Percentiles rank a stretch among this genome's conserved stretches.
Conservation (phyloP, 768 basidiomycete genomes). For the Leccinum arenicola region DNA sequence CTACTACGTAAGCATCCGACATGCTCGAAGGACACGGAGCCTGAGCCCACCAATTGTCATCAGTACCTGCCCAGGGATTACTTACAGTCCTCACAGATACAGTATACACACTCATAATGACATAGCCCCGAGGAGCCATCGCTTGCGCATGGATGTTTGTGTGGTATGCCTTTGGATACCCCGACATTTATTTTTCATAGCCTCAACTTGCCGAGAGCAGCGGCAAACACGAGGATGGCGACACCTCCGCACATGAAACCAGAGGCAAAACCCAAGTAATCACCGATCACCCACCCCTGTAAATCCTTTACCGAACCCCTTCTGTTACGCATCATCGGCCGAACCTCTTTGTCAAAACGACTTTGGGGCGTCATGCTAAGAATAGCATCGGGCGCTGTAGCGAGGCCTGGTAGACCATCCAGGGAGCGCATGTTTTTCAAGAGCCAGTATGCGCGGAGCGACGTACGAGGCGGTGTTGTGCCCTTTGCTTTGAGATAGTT, state of each 20-base stretch:
- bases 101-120: background rate
- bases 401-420: conserved; percentile 55
- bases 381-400: conserved; percentile 24
- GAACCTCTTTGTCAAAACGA: conserved; percentile 18
- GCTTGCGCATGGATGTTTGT: background rate
- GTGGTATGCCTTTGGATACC: too few species aligned
- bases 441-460: conserved; percentile 54
- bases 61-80: background rate
- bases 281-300: background rate
- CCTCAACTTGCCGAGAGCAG: conserved; percentile 8
- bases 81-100: background rate
- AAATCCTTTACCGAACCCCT: background rate
- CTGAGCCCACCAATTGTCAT: background rate
- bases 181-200: background rate
- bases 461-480: conserved; percentile 23
- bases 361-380: conserved; percentile 9
- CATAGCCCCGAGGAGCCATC: background rate
- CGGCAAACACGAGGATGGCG: background rate
- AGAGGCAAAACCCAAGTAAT: conserved; percentile 9
- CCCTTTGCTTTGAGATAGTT: conserved; percentile 4
- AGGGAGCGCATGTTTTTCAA: conserved; percentile 47
- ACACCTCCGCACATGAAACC: conserved; percentile 21
- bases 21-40: background rate
- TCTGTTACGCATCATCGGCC: conserved; percentile 7
- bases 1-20: background rate